These are phyloP conservation scores for Fusarium oxysporum DNA, from an alignment of 2,329 filamentous ascomycete species.

Conservation along the genomic window DNA sequence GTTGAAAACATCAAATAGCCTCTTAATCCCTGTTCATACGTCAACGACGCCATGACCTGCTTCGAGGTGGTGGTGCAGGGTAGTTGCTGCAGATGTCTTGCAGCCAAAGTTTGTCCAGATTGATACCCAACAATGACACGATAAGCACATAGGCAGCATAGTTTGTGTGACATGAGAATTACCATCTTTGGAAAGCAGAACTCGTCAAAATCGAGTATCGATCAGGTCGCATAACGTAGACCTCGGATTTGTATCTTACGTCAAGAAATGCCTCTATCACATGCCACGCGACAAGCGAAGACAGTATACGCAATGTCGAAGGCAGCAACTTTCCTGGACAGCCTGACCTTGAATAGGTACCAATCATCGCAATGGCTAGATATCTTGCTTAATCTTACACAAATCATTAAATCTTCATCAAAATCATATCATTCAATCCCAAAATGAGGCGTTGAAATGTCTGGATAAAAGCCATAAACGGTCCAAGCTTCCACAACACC, in stretches of 20 bases:
- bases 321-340: not conserved
- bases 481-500: slow-evolving; percentile 24
- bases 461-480: slow-evolving; percentile 14
- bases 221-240: not conserved
- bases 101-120: not conserved
- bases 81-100: slow-evolving; percentile 22
- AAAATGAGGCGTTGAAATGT: slow-evolving; percentile 28
- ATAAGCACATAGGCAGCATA: not conserved
- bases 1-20: not conserved
- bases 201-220: not conserved
- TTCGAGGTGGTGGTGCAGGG: slow-evolving; percentile 29
- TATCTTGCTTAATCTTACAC: too few relatives aligned
- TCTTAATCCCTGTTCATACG: not conserved
- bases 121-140: slow-evolving; percentile 2
- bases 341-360: too few relatives aligned
- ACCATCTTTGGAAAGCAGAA: not conserved
- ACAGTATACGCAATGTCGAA: not conserved
- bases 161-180: not conserved
- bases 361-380: not conserved
- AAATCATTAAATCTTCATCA: not conserved
- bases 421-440: slow-evolving; percentile 1
- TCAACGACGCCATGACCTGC: not conserved
- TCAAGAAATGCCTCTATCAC: not conserved
- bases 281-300: not conserved
- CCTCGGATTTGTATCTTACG: not conserved